A percentile compares a stretch with the other conserved stretches of the same genome.
Evolutionary conservation across 2,329 filamentous ascomycete species (phyloP).

Genomic region (Botrytis cinerea): DNA sequence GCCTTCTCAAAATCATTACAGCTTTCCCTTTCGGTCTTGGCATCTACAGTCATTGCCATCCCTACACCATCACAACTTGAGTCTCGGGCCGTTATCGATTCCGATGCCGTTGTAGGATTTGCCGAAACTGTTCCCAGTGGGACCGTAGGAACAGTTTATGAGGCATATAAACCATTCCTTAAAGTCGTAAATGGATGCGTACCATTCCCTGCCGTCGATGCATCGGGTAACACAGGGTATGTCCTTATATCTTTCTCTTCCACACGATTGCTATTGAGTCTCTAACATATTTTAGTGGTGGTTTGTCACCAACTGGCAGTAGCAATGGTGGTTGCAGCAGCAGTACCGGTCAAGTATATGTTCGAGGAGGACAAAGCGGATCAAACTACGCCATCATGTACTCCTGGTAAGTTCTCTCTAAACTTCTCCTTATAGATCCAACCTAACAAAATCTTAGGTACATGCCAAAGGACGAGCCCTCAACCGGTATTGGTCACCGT

Average conservation of each 20-base stretch:
- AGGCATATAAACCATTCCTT: conserved; percentile 58
- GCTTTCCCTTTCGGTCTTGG: conserved; percentile 28
- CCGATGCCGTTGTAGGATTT: conserved; percentile 55
- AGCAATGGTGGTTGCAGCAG: conserved; percentile 46
- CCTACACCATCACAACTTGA: conserved; percentile 33
- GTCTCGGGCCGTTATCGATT: conserved; percentile 47
- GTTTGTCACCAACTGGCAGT: conserved; percentile 43
- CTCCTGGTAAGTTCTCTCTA: conserved; percentile 47
- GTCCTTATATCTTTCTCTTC: conserved; percentile 25
- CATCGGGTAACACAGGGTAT: conserved; percentile 57
- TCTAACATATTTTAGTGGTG: conserved; percentile 32
- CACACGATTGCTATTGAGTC: not conserved
- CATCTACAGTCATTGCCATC: conserved; percentile 24
- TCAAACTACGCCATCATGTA: conserved; percentile 53
- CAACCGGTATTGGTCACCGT: conserved; percentile 49
- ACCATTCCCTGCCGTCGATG: conserved; percentile 62
- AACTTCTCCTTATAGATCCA: conserved; percentile 35
- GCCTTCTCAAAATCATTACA: conserved; percentile 29
- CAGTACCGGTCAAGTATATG: conserved; percentile 54
- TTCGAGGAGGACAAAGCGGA: conserved; percentile 47
- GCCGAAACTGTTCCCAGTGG: conserved; percentile 53
- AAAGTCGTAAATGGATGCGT: conserved; percentile 61
- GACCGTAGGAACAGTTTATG: conserved; percentile 50
- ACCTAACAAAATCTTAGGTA: conserved; percentile 46
- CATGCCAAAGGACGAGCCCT: conserved; percentile 50